phyloP scores from a whole-genome alignment of 306 rosid species.

The Begonia masoniana region DNA sequence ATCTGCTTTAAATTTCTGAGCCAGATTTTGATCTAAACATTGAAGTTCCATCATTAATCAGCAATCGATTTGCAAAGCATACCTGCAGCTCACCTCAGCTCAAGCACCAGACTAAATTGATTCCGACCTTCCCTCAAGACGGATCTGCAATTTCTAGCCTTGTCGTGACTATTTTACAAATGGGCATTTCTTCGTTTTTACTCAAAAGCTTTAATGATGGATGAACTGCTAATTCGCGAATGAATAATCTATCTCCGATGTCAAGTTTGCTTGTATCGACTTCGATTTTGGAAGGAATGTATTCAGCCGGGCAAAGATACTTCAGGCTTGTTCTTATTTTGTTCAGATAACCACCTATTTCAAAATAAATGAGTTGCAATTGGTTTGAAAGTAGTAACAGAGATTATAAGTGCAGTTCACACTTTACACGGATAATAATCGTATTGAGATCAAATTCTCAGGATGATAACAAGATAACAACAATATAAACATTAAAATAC shows the following conservation, averaged over 20 bases:
- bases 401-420: neutral
- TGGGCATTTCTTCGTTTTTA: slow-evolving; percentile 63
- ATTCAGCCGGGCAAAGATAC: slow-evolving; percentile 62
- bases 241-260: slow-evolving; percentile 55
- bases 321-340: slow-evolving; percentile 60
- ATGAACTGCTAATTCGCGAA: slow-evolving; percentile 51
- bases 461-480: too few relatives aligned
- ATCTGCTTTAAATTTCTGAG: too few relatives aligned
- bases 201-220: slow-evolving; percentile 82
- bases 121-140: neutral
- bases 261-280: slow-evolving; percentile 81
- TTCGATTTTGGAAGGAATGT: slow-evolving; percentile 71
- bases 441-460: too few relatives aligned
- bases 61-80: too few relatives aligned
- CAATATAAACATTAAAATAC: too few relatives aligned
- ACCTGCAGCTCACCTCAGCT: too few relatives aligned
- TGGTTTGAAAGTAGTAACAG: neutral
- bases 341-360: slow-evolving; percentile 58
- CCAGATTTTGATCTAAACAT: too few relatives aligned
- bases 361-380: slow-evolving; percentile 7
- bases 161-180: slow-evolving; percentile 59
- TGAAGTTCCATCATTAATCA: too few relatives aligned
- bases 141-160: slow-evolving; percentile 25
- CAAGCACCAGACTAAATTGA: too few relatives aligned
- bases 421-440: too few relatives aligned